Percentiles rank a stretch among this genome's conserved stretches.
Evolutionary conservation across 2,329 filamentous ascomycete genomes (phyloP).

Genomic region (Phaeosphaeriaceae sp.): DNA sequence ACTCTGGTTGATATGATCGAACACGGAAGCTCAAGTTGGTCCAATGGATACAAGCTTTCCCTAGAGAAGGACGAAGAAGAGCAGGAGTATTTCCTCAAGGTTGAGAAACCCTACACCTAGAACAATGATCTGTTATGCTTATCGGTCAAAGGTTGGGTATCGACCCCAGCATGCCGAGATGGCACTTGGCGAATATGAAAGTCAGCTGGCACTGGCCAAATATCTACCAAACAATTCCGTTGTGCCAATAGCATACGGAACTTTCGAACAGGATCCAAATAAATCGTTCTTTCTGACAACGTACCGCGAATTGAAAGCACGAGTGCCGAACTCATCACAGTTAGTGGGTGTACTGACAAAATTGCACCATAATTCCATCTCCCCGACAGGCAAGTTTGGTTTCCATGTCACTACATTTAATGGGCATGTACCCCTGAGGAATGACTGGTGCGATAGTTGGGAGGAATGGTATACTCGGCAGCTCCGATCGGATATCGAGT

Average conservation of each 20-base stretch:
- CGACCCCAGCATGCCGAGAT: conserved; percentile 4
- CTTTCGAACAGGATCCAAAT: not conserved
- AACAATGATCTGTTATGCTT: not conserved
- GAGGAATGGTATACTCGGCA: conserved; percentile 32
- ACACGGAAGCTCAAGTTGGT: conserved; percentile 4
- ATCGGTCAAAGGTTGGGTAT: not conserved
- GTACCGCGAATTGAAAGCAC: not conserved
- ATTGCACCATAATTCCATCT: conserved; percentile 13
- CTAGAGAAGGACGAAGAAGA: not conserved
- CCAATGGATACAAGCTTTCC: not conserved
- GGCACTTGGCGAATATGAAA: conserved; percentile 1
- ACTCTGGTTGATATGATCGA: not conserved
- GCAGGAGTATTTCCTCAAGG: not conserved
- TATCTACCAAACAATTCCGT: not conserved
- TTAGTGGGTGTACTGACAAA: conserved; percentile 1
- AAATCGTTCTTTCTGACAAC: conserved; percentile 2
- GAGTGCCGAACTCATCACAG: not conserved
- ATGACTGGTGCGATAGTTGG: conserved; percentile 12
- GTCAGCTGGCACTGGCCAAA: not conserved
- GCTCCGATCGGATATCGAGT: conserved; percentile 15
- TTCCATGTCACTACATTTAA: conserved; percentile 34
- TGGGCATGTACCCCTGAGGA: conserved; percentile 41
- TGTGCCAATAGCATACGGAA: not conserved
- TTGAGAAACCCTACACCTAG: not conserved
- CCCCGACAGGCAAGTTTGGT: conserved; percentile 36